Percentiles rank a stretch among this genome's conserved stretches.
These are phyloP conservation scores for Botrytis cinerea DNA, from an alignment of 2,329 filamentous ascomycete genomes.

Conservation along the genomic window DNA sequence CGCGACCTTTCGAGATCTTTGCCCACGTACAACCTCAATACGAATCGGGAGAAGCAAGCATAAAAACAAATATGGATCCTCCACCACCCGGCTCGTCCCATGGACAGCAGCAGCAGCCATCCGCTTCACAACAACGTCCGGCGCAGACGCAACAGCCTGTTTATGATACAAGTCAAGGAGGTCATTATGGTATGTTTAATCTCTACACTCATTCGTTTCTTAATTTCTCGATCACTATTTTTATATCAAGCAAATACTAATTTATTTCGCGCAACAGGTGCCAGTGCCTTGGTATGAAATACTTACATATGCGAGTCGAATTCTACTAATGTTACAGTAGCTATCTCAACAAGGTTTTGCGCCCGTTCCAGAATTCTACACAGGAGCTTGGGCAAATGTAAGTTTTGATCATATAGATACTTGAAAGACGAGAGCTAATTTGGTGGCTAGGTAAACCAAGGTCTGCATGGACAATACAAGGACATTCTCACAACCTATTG, in stretches of 20 bases:
- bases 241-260: slow-evolving; percentile 34
- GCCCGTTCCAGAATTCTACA: slow-evolving; percentile 87
- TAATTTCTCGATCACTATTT: background rate
- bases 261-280: slow-evolving; percentile 51
- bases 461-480: slow-evolving; percentile 86
- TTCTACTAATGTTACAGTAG: slow-evolving; percentile 49
- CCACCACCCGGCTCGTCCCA: slow-evolving; percentile 56
- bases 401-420: slow-evolving; percentile 40
- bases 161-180: slow-evolving; percentile 74
- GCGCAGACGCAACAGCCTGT: slow-evolving; percentile 46
- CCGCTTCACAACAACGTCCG: slow-evolving; percentile 43
- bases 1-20: slow-evolving; percentile 8
- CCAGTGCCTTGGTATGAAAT: slow-evolving; percentile 64
- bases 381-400: slow-evolving; percentile 93
- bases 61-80: slow-evolving; percentile 52
- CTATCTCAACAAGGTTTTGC: slow-evolving; percentile 85
- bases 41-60: slow-evolving; percentile 16
- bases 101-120: slow-evolving; percentile 53
- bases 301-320: slow-evolving; percentile 16
- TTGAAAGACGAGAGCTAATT: slow-evolving; percentile 33
- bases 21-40: slow-evolving; percentile 8
- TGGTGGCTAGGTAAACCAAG: slow-evolving; percentile 79
- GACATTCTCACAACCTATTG: slow-evolving; percentile 98
- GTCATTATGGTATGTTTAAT: slow-evolving; percentile 69
- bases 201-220: background rate